phyloP scores from a whole-genome alignment of 495 filamentous ascomycete genomes.

The Friedmanniomyces endolithicus region DNA sequence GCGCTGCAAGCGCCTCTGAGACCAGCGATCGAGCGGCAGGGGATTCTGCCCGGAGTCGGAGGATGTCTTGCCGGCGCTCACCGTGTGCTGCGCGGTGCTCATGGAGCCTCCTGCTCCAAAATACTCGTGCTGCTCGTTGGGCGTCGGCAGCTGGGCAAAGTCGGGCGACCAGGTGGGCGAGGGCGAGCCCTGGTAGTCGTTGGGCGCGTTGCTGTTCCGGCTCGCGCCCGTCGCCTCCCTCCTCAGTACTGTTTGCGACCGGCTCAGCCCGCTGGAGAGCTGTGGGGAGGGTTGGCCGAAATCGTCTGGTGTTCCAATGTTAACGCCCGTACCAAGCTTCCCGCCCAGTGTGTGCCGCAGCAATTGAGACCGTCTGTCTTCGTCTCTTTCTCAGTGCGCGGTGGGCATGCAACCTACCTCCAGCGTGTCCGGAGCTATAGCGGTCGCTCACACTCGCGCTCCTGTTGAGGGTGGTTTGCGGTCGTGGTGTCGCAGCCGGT shows the following conservation, averaged over 20 bases:
- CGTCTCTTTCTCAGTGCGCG: not conserved
- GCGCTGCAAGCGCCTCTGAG: slow-evolving; percentile 17
- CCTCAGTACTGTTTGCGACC: slow-evolving; percentile 16
- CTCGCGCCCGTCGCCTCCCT: slow-evolving; percentile 5
- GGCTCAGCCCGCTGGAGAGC: slow-evolving; percentile 7
- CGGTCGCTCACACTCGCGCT: slow-evolving; percentile 12
- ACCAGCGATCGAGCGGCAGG: slow-evolving; percentile 16
- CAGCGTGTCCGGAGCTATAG: slow-evolving; percentile 9
- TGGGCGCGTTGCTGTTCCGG: not conserved
- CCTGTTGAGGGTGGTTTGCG: slow-evolving; percentile 1
- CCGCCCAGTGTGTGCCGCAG: slow-evolving; percentile 9
- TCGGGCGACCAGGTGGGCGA: slow-evolving; percentile 15
- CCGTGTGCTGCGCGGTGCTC: slow-evolving; percentile 1
- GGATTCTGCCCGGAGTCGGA: slow-evolving; percentile 13
- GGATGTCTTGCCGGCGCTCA: slow-evolving; percentile 13
- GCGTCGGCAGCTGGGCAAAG: slow-evolving; percentile 8
- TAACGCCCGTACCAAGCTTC: not conserved
- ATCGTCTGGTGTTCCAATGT: slow-evolving; percentile 1
- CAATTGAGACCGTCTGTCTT: slow-evolving; percentile 18
- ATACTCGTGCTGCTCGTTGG: slow-evolving; percentile 9
- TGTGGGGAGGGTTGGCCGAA: not conserved
- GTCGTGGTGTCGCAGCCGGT: slow-evolving; percentile 1
- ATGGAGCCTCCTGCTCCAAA: not conserved
- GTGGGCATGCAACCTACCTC: slow-evolving; percentile 3
- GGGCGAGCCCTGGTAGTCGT: not conserved